Conservation (phyloP, 1,139 yeast genomes). For the Kodamaea alishanica region DNA sequence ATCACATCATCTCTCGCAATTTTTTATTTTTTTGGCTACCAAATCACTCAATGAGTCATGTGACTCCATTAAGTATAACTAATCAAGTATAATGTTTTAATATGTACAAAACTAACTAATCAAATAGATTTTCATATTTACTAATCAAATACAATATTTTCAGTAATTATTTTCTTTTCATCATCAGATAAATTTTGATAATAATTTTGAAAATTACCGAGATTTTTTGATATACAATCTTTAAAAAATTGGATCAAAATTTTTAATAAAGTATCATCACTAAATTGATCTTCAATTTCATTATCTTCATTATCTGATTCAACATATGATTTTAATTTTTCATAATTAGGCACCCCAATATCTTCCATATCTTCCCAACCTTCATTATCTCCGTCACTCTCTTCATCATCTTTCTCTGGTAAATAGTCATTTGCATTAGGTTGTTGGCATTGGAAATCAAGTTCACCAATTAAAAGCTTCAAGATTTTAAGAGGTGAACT, state of each 20-base stretch:
- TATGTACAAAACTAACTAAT: constrained; percentile 2
- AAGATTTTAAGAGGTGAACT: constrained; percentile 71
- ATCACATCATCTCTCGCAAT: not conserved
- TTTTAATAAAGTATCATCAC: constrained; percentile 41
- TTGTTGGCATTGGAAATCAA: constrained; percentile 55
- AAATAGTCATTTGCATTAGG: constrained; percentile 39
- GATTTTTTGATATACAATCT: constrained; percentile 53
- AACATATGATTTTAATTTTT: constrained; percentile 52
- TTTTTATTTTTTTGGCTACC: not conserved
- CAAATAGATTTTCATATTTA: constrained; percentile 1
- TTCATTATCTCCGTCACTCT: constrained; percentile 43
- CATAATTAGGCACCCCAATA: constrained; percentile 57
- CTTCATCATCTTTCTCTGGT: constrained; percentile 39
- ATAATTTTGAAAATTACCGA: constrained; percentile 51
- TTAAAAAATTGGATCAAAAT: constrained; percentile 60
- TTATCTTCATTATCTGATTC: constrained; percentile 44
- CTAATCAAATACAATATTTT: constrained; percentile 31
- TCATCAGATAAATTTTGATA: constrained; percentile 52
- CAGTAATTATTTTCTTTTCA: constrained; percentile 56
- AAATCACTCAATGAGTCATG: not conserved
- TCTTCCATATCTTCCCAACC: constrained; percentile 85
- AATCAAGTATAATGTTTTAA: too few relatives aligned
- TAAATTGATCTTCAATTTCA: constrained; percentile 30
- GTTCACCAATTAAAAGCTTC: constrained; percentile 65
- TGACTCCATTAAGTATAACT: not conserved